Percentiles rank a stretch among this genome's conserved stretches.
phyloP scores from a whole-genome alignment of 2,329 filamentous ascomycete genomes.

The Thelonectria olida region DNA sequence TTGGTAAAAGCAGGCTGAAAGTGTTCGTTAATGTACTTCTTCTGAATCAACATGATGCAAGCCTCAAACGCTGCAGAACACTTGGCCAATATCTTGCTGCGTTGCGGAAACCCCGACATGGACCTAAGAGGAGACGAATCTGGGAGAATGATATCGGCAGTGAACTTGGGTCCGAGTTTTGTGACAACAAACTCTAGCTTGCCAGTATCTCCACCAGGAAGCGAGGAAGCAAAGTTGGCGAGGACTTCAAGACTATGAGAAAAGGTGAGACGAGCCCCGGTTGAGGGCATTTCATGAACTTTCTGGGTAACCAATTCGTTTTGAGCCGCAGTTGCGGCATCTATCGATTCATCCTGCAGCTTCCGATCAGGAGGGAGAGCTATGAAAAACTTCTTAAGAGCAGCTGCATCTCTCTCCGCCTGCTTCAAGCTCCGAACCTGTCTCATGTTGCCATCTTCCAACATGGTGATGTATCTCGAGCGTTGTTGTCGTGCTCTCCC shows the following conservation, averaged over 20 bases:
- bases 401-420: constrained; percentile 67
- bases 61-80: constrained; percentile 89
- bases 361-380: constrained; percentile 78
- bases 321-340: constrained; percentile 11
- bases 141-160: constrained; percentile 84
- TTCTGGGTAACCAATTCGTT: constrained; percentile 49
- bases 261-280: constrained; percentile 83
- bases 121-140: constrained; percentile 76
- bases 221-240: constrained; percentile 75
- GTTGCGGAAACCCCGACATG: constrained; percentile 68
- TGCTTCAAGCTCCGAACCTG: constrained; percentile 68
- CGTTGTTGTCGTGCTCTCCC: constrained; percentile 82
- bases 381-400: constrained; percentile 82
- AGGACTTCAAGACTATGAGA: constrained; percentile 77
- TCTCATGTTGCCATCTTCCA: constrained; percentile 73
- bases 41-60: constrained; percentile 74
- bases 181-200: constrained; percentile 70
- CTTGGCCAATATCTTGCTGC: constrained; percentile 81
- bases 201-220: constrained; percentile 52
- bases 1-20: constrained; percentile 79
- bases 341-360: constrained; percentile 36
- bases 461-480: constrained; percentile 87
- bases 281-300: constrained; percentile 68
- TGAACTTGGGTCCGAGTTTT: constrained; percentile 65
- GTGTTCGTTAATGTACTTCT: constrained; percentile 75